Conservation (phyloP, 2,329 filamentous ascomycete genomes). For the Pseudogymnoascus sp. region DNA sequence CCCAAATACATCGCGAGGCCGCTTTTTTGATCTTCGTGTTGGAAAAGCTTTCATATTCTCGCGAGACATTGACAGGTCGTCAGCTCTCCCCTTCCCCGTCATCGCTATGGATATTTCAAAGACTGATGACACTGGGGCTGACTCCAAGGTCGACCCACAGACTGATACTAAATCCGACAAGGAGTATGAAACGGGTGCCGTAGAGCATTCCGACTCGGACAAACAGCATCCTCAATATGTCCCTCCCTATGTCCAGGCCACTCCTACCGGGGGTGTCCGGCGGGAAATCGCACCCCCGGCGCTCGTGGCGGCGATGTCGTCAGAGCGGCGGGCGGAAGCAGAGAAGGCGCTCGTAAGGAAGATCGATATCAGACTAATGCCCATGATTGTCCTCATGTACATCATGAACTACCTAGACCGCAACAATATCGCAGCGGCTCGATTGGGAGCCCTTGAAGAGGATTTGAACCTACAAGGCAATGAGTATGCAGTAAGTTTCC, state of each 20-base stretch:
- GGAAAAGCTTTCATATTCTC: not conserved
- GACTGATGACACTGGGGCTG: not conserved
- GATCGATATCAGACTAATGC: conserved; percentile 56
- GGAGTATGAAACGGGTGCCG: not conserved
- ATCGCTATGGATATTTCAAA: not conserved
- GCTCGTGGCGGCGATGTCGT: conserved; percentile 30
- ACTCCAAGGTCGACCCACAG: not conserved
- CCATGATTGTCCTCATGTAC: conserved; percentile 62
- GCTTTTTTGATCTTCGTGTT: not conserved
- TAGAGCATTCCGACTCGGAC: not conserved
- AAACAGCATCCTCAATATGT: not conserved
- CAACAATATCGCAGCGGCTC: conserved; percentile 49
- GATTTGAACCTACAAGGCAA: conserved; percentile 34
- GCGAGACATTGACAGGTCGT: not conserved
- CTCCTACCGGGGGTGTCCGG: not conserved
- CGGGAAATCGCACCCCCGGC: not conserved
- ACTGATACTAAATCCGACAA: not conserved
- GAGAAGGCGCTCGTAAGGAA: conserved; percentile 54
- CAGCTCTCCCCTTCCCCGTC: not conserved
- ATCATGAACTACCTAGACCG: conserved; percentile 58
- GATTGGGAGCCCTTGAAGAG: conserved; percentile 39
- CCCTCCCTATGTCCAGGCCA: not conserved
- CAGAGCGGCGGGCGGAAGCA: conserved; percentile 40
- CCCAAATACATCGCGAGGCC: not conserved
- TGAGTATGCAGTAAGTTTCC: conserved; percentile 32